These are phyloP conservation scores for Ophiocordyceps camponoti-saundersi DNA, from an alignment of 2,329 filamentous ascomycete genomes.

Conservation along the genomic window DNA sequence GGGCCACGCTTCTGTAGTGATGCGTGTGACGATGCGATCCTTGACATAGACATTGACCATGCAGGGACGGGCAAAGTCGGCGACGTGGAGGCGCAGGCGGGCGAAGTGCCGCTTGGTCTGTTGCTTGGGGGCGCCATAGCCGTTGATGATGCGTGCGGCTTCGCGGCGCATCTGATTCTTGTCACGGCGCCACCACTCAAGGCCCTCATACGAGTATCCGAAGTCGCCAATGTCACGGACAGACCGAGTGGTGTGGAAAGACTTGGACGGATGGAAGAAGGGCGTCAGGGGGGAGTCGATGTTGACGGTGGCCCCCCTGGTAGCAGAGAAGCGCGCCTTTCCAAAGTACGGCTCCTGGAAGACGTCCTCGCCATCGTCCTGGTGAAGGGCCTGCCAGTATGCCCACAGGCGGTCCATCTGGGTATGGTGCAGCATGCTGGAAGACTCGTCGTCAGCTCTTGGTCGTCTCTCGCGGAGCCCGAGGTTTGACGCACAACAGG, in stretches of 20 bases:
- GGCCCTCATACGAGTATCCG: conserved; percentile 22
- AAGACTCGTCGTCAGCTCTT: not conserved
- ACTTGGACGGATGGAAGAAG: conserved; percentile 22
- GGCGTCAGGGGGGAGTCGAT: conserved; percentile 28
- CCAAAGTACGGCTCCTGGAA: conserved; percentile 18
- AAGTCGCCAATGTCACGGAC: conserved; percentile 16
- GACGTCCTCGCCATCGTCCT: conserved; percentile 11
- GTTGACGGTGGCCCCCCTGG: conserved; percentile 19
- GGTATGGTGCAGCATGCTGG: conserved; percentile 28
- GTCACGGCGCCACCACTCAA: conserved; percentile 18
- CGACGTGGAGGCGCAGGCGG: not conserved
- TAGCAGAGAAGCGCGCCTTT: conserved; percentile 21
- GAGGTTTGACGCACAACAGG: conserved; percentile 18
- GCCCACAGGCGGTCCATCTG: conserved; percentile 49
- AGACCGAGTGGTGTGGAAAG: conserved; percentile 21
- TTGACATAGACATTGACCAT: not conserved
- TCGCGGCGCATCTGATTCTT: conserved; percentile 12
- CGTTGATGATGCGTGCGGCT: conserved; percentile 15
- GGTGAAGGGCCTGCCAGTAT: conserved; percentile 30
- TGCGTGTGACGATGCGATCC: not conserved
- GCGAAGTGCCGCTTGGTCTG: not conserved
- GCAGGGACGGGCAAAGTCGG: not conserved
- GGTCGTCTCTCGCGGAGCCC: not conserved
- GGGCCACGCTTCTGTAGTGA: not conserved
- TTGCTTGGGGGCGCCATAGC: conserved; percentile 7